phyloP scores from a whole-genome alignment of 2,329 filamentous ascomycete species.

The Cladosporium austrohemisphaericum region DNA sequence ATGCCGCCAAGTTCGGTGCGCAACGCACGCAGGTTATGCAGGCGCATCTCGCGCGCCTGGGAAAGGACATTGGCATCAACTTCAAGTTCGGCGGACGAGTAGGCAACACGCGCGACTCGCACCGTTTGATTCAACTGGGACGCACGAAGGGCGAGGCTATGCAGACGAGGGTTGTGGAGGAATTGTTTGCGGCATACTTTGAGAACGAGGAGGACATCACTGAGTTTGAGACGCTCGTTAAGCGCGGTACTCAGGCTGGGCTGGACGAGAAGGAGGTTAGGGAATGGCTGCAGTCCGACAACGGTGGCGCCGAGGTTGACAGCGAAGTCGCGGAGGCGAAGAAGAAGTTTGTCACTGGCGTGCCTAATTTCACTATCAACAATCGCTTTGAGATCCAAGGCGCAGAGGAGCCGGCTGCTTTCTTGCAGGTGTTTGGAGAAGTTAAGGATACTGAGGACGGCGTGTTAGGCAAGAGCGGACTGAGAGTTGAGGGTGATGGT shows the following conservation, averaged over 20 bases:
- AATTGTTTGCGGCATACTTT: conserved; percentile 59
- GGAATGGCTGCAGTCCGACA: conserved; percentile 42
- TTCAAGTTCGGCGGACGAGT: conserved; percentile 69
- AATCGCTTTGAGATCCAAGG: conserved; percentile 64
- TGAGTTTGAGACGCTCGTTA: conserved; percentile 36
- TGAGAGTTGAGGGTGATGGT: conserved; percentile 16
- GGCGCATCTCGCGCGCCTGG: conserved; percentile 55
- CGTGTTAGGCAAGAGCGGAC: conserved; percentile 1
- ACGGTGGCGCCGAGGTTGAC: conserved; percentile 45
- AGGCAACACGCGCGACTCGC: conserved; percentile 75
- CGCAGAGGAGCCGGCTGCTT: conserved; percentile 66
- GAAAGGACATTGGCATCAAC: conserved; percentile 63
- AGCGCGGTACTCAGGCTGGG: conserved; percentile 42
- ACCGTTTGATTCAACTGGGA: conserved; percentile 70
- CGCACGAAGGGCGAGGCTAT: conserved; percentile 51
- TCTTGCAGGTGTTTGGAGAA: conserved; percentile 62
- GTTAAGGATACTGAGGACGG: conserved; percentile 47
- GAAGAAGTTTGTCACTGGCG: conserved; percentile 57
- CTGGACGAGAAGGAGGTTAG: conserved; percentile 41
- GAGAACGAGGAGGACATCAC: conserved; percentile 48
- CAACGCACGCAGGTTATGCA: conserved; percentile 58
- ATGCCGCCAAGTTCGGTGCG: conserved; percentile 60
- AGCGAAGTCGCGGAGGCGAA: conserved; percentile 44
- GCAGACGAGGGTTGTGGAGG: conserved; percentile 59
- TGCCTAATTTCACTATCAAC: conserved; percentile 73